Evolutionary conservation across 805 yeast genomes (phyloP).

Genomic region (Alloascoidea africana): DNA sequence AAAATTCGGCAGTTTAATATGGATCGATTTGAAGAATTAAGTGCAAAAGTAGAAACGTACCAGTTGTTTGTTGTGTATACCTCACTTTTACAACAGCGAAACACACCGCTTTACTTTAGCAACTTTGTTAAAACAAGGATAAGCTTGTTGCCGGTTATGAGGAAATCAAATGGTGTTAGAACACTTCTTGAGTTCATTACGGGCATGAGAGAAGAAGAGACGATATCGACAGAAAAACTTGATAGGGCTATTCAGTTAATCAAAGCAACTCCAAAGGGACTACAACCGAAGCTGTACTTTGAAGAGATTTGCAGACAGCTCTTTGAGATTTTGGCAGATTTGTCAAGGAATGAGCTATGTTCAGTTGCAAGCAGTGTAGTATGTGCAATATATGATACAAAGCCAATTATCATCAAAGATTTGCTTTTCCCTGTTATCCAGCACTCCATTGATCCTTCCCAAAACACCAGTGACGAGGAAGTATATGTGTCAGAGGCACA

Average conservation of each 20-base stretch:
- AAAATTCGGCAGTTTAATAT: conserved; percentile 8
- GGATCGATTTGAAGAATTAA: conserved; percentile 18
- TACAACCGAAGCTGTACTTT: conserved; percentile 36
- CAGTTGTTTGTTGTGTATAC: conserved; percentile 49
- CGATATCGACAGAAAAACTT: conserved; percentile 47
- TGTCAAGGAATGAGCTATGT: neutral
- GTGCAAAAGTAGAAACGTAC: conserved; percentile 43
- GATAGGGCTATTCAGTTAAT: conserved; percentile 54
- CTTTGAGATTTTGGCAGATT: conserved; percentile 34
- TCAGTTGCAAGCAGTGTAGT: conserved; percentile 22
- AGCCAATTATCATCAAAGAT: conserved; percentile 35
- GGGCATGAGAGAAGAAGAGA: conserved; percentile 64
- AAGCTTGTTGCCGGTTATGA: conserved; percentile 34
- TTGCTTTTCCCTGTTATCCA: conserved; percentile 30
- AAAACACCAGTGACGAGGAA: neutral
- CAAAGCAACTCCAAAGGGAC: conserved; percentile 40
- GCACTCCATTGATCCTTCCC: conserved; percentile 3
- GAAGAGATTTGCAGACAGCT: conserved; percentile 47
- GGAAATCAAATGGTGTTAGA: conserved; percentile 52
- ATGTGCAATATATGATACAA: conserved; percentile 32
- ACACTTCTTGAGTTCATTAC: conserved; percentile 62
- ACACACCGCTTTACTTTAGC: conserved; percentile 31
- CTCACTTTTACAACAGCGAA: conserved; percentile 34
- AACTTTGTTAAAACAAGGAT: conserved; percentile 32
- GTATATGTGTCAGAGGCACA: conserved; percentile 21